phyloP scores from a whole-genome alignment of 2,329 filamentous ascomycete species.

The Xylariaceae sp. region DNA sequence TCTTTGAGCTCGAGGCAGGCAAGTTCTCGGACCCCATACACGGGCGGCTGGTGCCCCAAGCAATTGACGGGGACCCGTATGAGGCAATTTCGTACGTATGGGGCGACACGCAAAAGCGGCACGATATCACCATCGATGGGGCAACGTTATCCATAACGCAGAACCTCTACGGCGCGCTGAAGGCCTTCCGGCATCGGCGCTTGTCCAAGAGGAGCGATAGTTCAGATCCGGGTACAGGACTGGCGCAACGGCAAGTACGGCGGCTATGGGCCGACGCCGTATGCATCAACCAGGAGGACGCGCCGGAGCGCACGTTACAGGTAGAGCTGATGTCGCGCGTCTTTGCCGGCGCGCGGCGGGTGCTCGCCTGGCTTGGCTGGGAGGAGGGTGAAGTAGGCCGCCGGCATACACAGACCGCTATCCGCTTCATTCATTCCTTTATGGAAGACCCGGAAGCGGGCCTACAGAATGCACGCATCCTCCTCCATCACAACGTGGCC shows the following conservation, averaged over 20 bases:
- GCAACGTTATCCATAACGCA: constrained; percentile 6
- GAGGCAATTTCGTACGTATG: constrained; percentile 16
- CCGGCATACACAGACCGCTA: constrained; percentile 4
- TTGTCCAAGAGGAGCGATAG: neutral
- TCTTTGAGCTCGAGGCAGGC: constrained; percentile 13
- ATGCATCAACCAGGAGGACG: constrained; percentile 15
- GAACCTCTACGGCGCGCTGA: constrained; percentile 7
- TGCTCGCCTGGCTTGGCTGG: constrained; percentile 16
- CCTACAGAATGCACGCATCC: constrained; percentile 9
- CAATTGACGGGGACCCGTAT: constrained; percentile 13
- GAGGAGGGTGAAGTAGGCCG: constrained; percentile 5
- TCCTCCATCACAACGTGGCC: constrained; percentile 5
- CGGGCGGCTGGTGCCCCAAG: constrained; percentile 10
- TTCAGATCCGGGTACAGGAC: neutral
- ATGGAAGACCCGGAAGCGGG: constrained; percentile 14
- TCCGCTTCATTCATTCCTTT: constrained; percentile 12
- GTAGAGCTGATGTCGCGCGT: constrained; percentile 16
- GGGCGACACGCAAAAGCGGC: constrained; percentile 11
- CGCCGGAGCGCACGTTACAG: constrained; percentile 12
- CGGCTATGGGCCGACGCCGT: constrained; percentile 15
- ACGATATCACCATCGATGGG: constrained; percentile 9
- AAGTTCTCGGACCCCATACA: constrained; percentile 13
- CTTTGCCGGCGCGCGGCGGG: constrained; percentile 14
- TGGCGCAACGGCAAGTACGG: neutral
- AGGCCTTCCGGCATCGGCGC: constrained; percentile 10